Evolutionary conservation across 1,284 basidiomycete species (phyloP).

Genomic region (Inonotus hispidus): DNA sequence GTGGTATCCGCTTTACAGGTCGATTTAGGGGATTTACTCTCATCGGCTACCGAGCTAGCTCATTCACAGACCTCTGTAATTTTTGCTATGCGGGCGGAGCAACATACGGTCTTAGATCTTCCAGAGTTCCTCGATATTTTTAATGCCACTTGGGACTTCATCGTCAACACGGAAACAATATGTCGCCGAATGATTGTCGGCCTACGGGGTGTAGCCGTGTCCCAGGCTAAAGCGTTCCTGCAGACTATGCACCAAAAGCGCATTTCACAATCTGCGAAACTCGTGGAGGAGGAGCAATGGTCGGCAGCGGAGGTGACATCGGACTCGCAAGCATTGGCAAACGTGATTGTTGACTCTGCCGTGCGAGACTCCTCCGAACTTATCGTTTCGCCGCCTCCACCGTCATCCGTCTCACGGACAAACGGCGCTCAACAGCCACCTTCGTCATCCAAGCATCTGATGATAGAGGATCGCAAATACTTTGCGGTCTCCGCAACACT

Average conservation of each 20-base stretch:
- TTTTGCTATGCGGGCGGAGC: conserved; percentile 70
- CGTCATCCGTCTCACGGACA: conserved; percentile 23
- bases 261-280: conserved; percentile 78
- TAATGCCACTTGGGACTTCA: conserved; percentile 84
- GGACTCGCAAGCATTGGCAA: conserved; percentile 63
- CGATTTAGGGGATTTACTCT: conserved; percentile 68
- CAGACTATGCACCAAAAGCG: conserved; percentile 82
- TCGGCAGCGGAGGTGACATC: conserved; percentile 71
- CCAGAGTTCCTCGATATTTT: conserved; percentile 79
- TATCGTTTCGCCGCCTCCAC: conserved; percentile 30
- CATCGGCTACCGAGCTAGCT: conserved; percentile 77
- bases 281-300: conserved; percentile 93
- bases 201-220: conserved; percentile 75
- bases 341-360: conserved; percentile 76
- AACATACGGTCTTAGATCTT: conserved; percentile 70
- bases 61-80: conserved; percentile 80
- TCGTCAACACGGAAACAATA: conserved; percentile 80
- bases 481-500: conserved; percentile 85
- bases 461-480: conserved; percentile 80
- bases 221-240: conserved; percentile 87
- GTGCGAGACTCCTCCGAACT: conserved; percentile 77
- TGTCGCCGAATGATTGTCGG: conserved; percentile 90
- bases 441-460: conserved; percentile 60
- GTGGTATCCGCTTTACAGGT: conserved; percentile 46
- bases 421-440: conserved; percentile 19